Evolutionary conservation across 1,284 basidiomycete species (phyloP), one percentile per base, ranked within the genome.

Genomic region (Waitea zeae): DNA sequence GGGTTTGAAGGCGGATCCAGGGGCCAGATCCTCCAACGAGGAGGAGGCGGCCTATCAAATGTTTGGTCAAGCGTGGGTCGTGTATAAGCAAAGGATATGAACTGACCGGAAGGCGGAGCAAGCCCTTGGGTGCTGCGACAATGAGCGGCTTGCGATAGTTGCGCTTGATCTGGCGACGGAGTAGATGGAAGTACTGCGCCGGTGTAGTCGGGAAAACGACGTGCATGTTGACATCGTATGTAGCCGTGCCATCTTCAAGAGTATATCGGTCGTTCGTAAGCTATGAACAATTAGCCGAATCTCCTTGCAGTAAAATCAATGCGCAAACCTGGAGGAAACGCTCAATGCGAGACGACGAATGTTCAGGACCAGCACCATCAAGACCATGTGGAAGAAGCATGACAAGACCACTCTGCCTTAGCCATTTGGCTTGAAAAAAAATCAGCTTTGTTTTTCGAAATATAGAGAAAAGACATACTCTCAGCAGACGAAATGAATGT

Each of bases 311-410:
- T 36, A 20, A 27, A 19, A 15, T 37, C 15, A 26, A 13, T 28
- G 38, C 14, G 39, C 48, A 37, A 37, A 78, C 80, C 62, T 87
- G 84, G 18, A 89, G 58, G 70, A 88, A 82, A 24, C 87, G 63
- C 50, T 93, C 88, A 26, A 92, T 63, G 19, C 86, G 71, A 34
- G 73, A 80, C 2, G 80, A 84, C 0, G 83, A 88, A 50, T 93
- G 88, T 49, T 93, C 88, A 0, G 88, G 88, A 3, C 88, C 88
- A 12, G 84, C 84, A 17, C 88, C 87, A 45, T 92, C 87, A 12
- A 83, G 64, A 4, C 83, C 86, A 43, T 90, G 86, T 13, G 86
- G 86, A 4, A 95, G 62, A 39, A 87, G 69, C 45, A 95, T 57
- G 3, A 89, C 79, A 26, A 93, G 67, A 1, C 83, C 89, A 42